phyloP scores from a whole-genome alignment of 495 filamentous ascomycete species.

The Daldinia childiae region DNA sequence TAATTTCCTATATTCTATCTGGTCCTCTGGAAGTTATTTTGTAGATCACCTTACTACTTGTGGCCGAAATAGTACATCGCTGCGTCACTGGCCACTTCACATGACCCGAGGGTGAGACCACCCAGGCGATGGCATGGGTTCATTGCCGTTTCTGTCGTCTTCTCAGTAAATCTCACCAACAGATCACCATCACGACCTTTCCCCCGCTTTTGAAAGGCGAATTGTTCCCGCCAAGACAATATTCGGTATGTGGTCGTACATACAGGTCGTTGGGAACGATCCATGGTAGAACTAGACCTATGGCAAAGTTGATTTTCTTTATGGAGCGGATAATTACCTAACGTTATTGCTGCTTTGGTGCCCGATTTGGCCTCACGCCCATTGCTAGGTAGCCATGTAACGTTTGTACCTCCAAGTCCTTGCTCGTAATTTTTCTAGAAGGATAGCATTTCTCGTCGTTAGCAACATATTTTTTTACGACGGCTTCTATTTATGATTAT shows the following conservation, averaged over 20 bases:
- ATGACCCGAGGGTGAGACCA: background rate
- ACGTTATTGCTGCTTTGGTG: background rate
- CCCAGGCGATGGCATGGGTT: background rate
- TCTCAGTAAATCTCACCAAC: background rate
- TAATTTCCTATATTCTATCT: background rate
- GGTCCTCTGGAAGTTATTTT: background rate
- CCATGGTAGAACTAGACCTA: background rate
- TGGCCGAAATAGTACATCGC: background rate
- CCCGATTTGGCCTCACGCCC: background rate
- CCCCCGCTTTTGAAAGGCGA: background rate
- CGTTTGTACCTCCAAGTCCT: background rate
- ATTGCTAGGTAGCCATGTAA: background rate
- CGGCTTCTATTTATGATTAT: background rate
- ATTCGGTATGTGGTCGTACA: background rate
- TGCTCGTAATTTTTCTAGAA: background rate
- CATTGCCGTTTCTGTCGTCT: background rate
- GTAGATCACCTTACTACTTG: background rate
- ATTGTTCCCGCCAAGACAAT: background rate
- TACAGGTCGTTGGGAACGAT: background rate
- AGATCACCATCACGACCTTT: background rate
- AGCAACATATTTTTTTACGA: background rate
- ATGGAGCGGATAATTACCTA: background rate
- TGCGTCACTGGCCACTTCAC: background rate
- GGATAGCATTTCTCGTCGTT: background rate
- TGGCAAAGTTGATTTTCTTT: background rate